Percentiles rank a stretch among this genome's conserved stretches.
Conservation (phyloP, 495 filamentous ascomycete genomes). For the Hypoxylon subgilvum region DNA sequence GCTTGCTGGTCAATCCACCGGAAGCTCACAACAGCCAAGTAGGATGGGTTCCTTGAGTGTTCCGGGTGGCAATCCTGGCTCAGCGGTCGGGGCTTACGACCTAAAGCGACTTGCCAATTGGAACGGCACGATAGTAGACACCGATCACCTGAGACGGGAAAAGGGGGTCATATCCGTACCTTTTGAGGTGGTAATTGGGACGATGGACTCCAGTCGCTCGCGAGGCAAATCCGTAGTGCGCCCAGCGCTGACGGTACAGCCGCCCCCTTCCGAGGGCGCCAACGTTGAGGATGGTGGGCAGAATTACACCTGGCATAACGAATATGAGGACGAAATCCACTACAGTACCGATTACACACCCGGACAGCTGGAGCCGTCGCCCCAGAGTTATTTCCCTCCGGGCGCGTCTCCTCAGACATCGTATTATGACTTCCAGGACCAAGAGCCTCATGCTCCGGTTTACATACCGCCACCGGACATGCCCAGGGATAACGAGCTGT, state of each 20-base stretch:
- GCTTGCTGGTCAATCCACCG: constrained; percentile 60
- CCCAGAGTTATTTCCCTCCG: constrained; percentile 32
- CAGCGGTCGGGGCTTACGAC: constrained; percentile 39
- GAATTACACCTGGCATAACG: constrained; percentile 43
- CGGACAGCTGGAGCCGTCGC: constrained; percentile 24
- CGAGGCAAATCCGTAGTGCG: constrained; percentile 57
- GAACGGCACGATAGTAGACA: constrained; percentile 84
- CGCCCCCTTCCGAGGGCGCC: constrained; percentile 20
- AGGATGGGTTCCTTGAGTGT: constrained; percentile 62
- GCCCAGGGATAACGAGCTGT: constrained; percentile 58
- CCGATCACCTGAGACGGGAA: constrained; percentile 80
- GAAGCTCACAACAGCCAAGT: constrained; percentile 51
- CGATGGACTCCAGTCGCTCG: constrained; percentile 73
- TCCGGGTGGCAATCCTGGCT: constrained; percentile 50
- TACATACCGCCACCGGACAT: constrained; percentile 63
- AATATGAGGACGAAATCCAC: constrained; percentile 38
- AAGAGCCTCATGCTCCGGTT: constrained; percentile 38
- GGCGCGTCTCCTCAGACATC: constrained; percentile 37
- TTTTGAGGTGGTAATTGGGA: constrained; percentile 89
- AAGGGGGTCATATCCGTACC: constrained; percentile 83
- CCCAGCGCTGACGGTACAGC: constrained; percentile 36
- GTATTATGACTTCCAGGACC: constrained; percentile 39
- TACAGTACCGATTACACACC: constrained; percentile 31
- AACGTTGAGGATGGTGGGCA: constrained; percentile 34
- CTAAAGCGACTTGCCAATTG: constrained; percentile 55